A percentile compares a stretch with the other conserved stretches of the same genome.
Conservation (phyloP, 108 stramenopile genomes). For the Cyclotella kingstonii region DNA sequence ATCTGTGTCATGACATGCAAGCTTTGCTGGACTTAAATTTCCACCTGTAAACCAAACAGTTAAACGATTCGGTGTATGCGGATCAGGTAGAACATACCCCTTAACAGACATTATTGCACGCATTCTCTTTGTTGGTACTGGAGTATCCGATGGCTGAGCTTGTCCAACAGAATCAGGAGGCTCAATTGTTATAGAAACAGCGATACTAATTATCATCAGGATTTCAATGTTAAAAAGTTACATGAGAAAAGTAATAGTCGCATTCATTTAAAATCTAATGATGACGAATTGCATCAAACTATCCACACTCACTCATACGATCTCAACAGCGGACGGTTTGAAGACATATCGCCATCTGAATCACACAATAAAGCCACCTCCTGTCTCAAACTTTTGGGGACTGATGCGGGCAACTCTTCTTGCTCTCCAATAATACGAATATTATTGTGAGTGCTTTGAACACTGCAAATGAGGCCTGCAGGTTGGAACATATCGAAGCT, state of each 20-base stretch:
- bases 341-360: slow-evolving; percentile 23
- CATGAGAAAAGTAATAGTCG: too few species aligned
- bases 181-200: slow-evolving; percentile 72
- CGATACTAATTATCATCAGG: too few species aligned
- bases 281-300: not conserved
- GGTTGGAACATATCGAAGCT: slow-evolving; percentile 84
- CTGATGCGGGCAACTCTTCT: slow-evolving; percentile 37
- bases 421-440: slow-evolving; percentile 47
- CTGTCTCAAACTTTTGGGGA: slow-evolving; percentile 64
- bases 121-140: slow-evolving; percentile 56
- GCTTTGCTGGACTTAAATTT: slow-evolving; percentile 44
- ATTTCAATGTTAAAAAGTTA: too few species aligned
- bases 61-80: slow-evolving; percentile 53
- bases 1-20: slow-evolving; percentile 17
- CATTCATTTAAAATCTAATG: not conserved
- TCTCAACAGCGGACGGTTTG: slow-evolving; percentile 46
- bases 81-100: slow-evolving; percentile 78
- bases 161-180: slow-evolving; percentile 48
- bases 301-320: slow-evolving; percentile 54
- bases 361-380: slow-evolving; percentile 54
- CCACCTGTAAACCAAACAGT: slow-evolving; percentile 79
- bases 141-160: slow-evolving; percentile 49
- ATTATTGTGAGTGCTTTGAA: slow-evolving; percentile 70
- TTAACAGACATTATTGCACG: slow-evolving; percentile 66
- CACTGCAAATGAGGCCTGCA: slow-evolving; percentile 62